Evolutionary conservation across 2,329 filamentous ascomycete species (phyloP), one percentile per base, ranked within the genome.

Genomic region (Sporothrix humicola): DNA sequence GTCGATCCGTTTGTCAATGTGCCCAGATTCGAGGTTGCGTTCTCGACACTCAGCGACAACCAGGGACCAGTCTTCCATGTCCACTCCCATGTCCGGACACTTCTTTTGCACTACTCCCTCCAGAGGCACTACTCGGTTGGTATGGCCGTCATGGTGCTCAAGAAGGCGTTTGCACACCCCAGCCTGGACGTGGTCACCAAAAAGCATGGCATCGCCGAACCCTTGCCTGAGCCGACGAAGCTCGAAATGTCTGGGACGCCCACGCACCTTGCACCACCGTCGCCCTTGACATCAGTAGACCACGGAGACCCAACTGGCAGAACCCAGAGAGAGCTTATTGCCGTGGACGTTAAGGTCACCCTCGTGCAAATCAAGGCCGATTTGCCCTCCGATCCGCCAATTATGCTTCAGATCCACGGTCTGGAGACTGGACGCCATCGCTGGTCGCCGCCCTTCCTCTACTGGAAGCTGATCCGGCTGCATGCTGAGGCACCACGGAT

Each of bases 71-170:
- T 97, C 6, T 93, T 98, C 79, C 94, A 98, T 79, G 83, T 98
- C 59, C 94, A 97, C 77, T 92, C 93, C 0, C 89, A 92, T 71
- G 87, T 96, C 23, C 92, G 92, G 77, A 93, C 92, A 6, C 83
- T 99, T 1, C 89, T 93, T 75, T 79, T 97, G 8, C 92, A 97
- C 69, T 98, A 98, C 80, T 99, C 97, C 0, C 87, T 99, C 0
- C 97, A 97, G 81, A 91, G 95, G 3, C 95, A 97, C 80, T 99
- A 98, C 79, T 92, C 95, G 0, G 87, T 97, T 37, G 93, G 94
- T 0, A 90, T 98, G 74, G 96, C 95, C 9, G 84, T 88, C 31
- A 91, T 90, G 79, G 93, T 97, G 2, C 81, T 99, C 31, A 87
- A 87, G 72, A 90, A 90, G 78, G 91, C 92, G 0, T 93, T 95